A percentile compares a stretch with the other conserved stretches of the same genome.
phyloP scores from a whole-genome alignment of 805 yeast genomes.

The Candida andamanensis region DNA sequence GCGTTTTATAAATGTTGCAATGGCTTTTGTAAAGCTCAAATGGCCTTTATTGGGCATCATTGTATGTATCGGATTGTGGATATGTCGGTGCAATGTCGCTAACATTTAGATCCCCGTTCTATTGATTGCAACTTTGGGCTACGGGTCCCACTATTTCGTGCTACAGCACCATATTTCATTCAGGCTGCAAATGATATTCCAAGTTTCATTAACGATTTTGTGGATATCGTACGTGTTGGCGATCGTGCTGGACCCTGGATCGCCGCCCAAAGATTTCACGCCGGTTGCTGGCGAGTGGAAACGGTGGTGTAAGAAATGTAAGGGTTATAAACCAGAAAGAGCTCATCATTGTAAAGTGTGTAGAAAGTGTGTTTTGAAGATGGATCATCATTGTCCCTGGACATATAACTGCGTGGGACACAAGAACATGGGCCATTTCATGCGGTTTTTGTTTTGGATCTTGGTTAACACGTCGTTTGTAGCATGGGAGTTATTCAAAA shows the following conservation, averaged over 20 bases:
- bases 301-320: constrained; percentile 70
- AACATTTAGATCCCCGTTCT: constrained; percentile 53
- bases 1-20: not conserved
- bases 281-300: constrained; percentile 50
- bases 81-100: not conserved
- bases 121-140: constrained; percentile 55
- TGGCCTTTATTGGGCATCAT: constrained; percentile 49
- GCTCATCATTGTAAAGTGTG: constrained; percentile 83
- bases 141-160: constrained; percentile 56
- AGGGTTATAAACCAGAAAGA: constrained; percentile 71
- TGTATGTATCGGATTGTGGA: constrained; percentile 15
- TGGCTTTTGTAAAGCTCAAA: constrained; percentile 22
- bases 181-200: constrained; percentile 41
- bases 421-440: constrained; percentile 70
- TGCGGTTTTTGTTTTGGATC: constrained; percentile 71
- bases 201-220: constrained; percentile 46
- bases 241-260: constrained; percentile 61
- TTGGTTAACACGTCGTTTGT: constrained; percentile 46
- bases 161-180: constrained; percentile 39
- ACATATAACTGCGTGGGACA: constrained; percentile 87
- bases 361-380: constrained; percentile 67
- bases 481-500: constrained; percentile 33
- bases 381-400: constrained; percentile 97
- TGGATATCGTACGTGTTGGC: constrained; percentile 79
- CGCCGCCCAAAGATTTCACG: constrained; percentile 48